These are phyloP conservation scores for Euphorbia peplus DNA, from an alignment of 345 rosid species.

Conservation along the genomic window DNA sequence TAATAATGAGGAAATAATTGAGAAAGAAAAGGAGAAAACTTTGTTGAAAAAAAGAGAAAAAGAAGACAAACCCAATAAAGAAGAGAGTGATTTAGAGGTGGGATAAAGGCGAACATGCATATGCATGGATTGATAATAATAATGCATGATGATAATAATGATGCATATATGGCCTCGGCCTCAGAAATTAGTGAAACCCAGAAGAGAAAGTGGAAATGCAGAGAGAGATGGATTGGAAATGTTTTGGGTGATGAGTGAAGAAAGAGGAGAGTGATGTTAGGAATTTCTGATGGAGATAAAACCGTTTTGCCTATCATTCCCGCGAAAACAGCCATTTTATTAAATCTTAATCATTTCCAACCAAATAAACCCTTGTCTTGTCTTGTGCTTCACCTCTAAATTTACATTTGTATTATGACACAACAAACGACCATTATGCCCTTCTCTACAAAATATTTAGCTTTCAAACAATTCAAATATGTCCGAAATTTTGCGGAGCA, in stretches of 20 bases:
- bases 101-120: not conserved
- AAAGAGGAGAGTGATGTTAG: slow-evolving; percentile 6
- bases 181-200: not conserved
- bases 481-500: too few relatives aligned
- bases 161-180: too few relatives aligned
- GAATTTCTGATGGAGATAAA: slow-evolving; percentile 20
- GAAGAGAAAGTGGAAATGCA: not conserved
- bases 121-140: too few relatives aligned
- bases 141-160: too few relatives aligned
- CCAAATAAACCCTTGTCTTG: too few relatives aligned
- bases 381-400: too few relatives aligned
- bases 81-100: not conserved
- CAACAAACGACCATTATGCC: too few relatives aligned
- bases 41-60: not conserved
- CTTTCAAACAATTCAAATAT: too few relatives aligned
- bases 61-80: slow-evolving; percentile 4
- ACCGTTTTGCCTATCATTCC: slow-evolving; percentile 24
- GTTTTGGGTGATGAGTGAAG: not conserved
- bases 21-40: not conserved
- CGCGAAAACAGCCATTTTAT: slow-evolving; percentile 16
- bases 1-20: not conserved
- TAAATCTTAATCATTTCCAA: not conserved
- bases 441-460: too few relatives aligned
- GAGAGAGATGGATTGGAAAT: slow-evolving; percentile 5
- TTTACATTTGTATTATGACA: not conserved